These are phyloP conservation scores for Gracilaria vermiculophylla DNA, from an alignment of 23 red algal genomes.

Conservation along the genomic window DNA sequence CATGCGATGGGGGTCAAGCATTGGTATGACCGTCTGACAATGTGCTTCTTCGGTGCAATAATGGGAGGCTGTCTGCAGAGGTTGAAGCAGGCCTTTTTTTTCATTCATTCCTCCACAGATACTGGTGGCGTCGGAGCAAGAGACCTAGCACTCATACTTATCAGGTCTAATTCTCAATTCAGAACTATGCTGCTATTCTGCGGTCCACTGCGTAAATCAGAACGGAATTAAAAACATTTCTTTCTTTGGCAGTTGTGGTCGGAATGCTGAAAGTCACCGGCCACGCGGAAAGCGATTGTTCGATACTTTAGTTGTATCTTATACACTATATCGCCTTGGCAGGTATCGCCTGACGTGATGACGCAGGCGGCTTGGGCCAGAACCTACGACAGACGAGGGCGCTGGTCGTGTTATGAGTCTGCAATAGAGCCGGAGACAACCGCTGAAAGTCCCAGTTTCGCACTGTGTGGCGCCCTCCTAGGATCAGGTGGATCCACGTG, in stretches of 20 bases:
- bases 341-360: neutral
- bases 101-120: neutral
- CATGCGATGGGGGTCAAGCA: neutral
- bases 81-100: neutral
- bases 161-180: neutral
- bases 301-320: neutral
- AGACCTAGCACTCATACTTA: neutral
- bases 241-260: neutral
- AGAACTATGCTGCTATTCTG: neutral
- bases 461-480: neutral
- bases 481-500: neutral
- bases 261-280: neutral
- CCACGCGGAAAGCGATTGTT: neutral
- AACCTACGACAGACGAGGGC: neutral
- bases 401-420: neutral
- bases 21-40: neutral
- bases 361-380: neutral
- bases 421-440: neutral
- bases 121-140: neutral
- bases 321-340: neutral
- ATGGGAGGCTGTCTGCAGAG: neutral
- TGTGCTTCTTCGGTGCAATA: neutral
- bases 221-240: neutral
- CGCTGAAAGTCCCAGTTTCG: neutral
- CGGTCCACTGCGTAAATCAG: neutral